Percentiles rank a stretch among this genome's conserved stretches.
phyloP scores from a whole-genome alignment of 768 basidiomycete species.

The Tulasnella sp. region DNA sequence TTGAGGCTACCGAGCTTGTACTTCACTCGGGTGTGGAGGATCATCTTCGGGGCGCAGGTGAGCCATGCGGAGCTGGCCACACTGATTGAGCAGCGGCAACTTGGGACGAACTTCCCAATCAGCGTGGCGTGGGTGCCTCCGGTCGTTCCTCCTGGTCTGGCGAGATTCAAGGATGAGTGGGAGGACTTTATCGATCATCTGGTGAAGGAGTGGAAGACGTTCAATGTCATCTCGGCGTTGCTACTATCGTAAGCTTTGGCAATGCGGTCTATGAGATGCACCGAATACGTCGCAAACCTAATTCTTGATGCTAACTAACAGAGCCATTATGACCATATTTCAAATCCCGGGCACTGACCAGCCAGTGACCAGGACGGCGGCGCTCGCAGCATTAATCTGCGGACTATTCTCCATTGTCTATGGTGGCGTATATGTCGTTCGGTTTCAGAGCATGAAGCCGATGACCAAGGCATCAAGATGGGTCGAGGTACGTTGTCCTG shows the following conservation, averaged over 20 bases:
- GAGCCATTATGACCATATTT: conserved; percentile 19
- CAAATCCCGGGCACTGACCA: conserved; percentile 16
- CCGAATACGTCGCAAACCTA: not conserved
- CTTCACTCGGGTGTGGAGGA: conserved; percentile 62
- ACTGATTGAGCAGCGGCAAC: conserved; percentile 25
- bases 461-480: conserved; percentile 18
- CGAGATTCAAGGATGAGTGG: conserved; percentile 56
- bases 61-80: conserved; percentile 55
- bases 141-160: conserved; percentile 7
- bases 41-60: conserved; percentile 69
- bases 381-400: conserved; percentile 11
- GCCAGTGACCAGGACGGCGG: conserved; percentile 18
- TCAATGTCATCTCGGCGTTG: conserved; percentile 59
- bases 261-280: too few relatives aligned
- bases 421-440: conserved; percentile 18
- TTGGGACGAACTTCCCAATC: conserved; percentile 7
- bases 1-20: conserved; percentile 68
- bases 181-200: conserved; percentile 59
- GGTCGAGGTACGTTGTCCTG: conserved; percentile 16
- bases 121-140: conserved; percentile 10
- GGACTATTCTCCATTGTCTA: conserved; percentile 16
- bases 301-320: not conserved
- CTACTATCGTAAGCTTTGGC: conserved; percentile 36
- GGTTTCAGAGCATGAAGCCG: conserved; percentile 18
- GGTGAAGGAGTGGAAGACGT: conserved; percentile 64